Evolutionary conservation across 306 rosid species (phyloP), one percentile per base, ranked within the genome.

Genomic region (Trichosanthes cucumerina): DNA sequence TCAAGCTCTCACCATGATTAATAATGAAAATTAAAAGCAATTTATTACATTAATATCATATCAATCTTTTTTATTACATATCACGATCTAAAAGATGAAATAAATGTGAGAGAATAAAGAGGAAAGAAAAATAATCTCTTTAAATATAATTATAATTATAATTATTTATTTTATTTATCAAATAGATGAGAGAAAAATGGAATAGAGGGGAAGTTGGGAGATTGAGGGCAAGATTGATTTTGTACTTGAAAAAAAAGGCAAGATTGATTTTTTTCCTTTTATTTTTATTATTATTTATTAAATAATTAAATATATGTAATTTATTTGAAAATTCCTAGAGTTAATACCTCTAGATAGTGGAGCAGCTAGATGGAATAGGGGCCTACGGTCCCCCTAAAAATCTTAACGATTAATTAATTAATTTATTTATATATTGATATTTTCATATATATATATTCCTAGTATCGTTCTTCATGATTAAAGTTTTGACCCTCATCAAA

Each of bases 301-400:
- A 68, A 39, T 36, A 39, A 68, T 68, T 39, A 38, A 19, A 11
- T 23, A 36, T 39, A 68, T 68, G 39, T 19, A 68, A 41, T n/a
- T 3, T 68, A 11, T 68, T n/a, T 31, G 43, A 68, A 68, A 39
- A 68, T 41, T 68, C 19, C 9, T 41, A 68, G 28, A 68, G 53
- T 68, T 68, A 68, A n/a, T 21, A 66, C 18, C 50, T 34, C 31
- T 65, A 65, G 73, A 49, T 19, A 66, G 74, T 38, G 74, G 74
- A 66, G 74, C 49, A 38, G 74, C 74, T 66, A 36, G 47, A 21
- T 66, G 74, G 47, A 36, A 39, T 65, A 56, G 26, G 69, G 73
- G 73, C 49, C 47, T 34, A 36, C 9, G 73, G 73, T 19, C 73
- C 73, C 73, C 7, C 47, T 1, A 15, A 26, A 26, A 64, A 7